Evolutionary conservation across 352 stramenopile genomes (phyloP), one percentile per base, ranked within the genome.

Genomic region (Albugo candida): DNA sequence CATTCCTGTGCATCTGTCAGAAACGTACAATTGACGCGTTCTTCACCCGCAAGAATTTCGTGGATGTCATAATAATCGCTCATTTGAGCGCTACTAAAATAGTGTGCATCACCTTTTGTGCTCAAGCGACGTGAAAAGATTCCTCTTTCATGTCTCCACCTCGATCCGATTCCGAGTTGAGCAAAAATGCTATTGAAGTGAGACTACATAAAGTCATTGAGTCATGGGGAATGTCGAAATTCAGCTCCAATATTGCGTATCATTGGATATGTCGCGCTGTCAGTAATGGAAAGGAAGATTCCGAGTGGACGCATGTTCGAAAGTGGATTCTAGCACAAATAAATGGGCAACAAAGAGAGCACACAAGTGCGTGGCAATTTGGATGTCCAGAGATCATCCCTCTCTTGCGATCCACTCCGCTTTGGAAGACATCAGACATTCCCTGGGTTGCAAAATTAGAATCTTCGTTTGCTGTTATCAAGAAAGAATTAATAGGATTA

Each of bases 11-110:
- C 77, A 41, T 83, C 66, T 1, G 67, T 78, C 55, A 61, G 42
- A 58, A 89, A 86, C 31, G 54, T 75, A 61, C 74, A 86, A 44
- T 79, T 79, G 50, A 89, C 42, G 38, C 74, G 71, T 68, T 89
- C 77, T 51, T 89, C 77, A 41, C 68, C 74, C 16, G 70, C 72
- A 44, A 89, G 59, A 48, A 89, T 74, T 52, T 75, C 69, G 54
- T 82, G 71, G 17, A 87, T 64, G 57, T 82, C 64, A 45, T 82
- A 65, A 57, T 84, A 87, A 49, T 56, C 59, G 53, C 56, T 31
- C 24, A 31, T 31, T 10, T 3, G 3, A 31, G 24, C 3, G 8
- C 24, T 31, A 31, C 24, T 31, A 31, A 31, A 31, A 31, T 31
- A 31, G 24, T 31, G 24, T 31, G 24, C 24, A 31, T 31, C 24